phyloP scores from a whole-genome alignment of 257 asterid species.

The Nicotiana otophora region DNA sequence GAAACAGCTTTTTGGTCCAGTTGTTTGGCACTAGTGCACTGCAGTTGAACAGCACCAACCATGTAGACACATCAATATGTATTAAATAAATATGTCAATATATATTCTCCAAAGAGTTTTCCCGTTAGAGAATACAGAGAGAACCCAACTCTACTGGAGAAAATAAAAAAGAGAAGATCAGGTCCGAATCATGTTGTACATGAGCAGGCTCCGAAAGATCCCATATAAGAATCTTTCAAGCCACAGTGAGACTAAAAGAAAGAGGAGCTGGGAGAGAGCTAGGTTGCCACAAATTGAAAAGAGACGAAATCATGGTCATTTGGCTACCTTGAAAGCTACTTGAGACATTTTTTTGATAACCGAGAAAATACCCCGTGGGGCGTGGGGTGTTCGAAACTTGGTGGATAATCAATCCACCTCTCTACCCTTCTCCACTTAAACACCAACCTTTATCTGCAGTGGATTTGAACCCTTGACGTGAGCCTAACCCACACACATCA shows the following conservation, averaged over 20 bases:
- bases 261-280: background rate
- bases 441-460: background rate
- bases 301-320: background rate
- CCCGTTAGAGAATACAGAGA: no score
- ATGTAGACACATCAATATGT: slow-evolving; percentile 4
- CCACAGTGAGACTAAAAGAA: background rate
- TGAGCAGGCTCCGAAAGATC: no score
- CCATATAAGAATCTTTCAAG: background rate
- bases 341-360: background rate
- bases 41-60: slow-evolving; percentile 16
- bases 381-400: background rate
- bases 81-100: background rate
- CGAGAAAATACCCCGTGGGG: background rate
- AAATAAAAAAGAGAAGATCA: no score
- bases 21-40: slow-evolving; percentile 72
- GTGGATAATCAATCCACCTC: background rate
- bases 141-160: no score
- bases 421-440: background rate
- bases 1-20: slow-evolving; percentile 87
- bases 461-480: background rate
- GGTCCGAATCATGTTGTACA: no score
- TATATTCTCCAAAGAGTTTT: slow-evolving; percentile 1
- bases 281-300: background rate
- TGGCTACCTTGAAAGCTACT: slow-evolving; percentile 46
- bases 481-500: background rate